These are phyloP conservation scores for Ceratobasidium sp. DNA, from an alignment of 1,284 basidiomycete genomes.

Conservation along the genomic window DNA sequence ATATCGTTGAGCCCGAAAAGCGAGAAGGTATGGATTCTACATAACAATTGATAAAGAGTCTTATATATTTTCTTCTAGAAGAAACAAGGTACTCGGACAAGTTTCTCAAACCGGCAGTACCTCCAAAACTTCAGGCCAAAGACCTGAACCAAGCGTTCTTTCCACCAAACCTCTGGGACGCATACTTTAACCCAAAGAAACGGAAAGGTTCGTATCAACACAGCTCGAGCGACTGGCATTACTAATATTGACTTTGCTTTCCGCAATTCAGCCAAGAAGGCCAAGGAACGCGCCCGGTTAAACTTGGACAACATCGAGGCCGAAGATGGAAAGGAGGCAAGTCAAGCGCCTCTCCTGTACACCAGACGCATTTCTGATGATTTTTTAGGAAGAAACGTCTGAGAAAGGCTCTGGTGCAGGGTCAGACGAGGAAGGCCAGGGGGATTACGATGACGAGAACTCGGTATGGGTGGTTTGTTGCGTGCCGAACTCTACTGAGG, in stretches of 20 bases:
- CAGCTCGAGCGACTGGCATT: neutral
- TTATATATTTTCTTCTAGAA: constrained; percentile 59
- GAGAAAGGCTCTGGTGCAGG: constrained; percentile 45
- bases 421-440: constrained; percentile 67
- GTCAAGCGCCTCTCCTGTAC: constrained; percentile 1
- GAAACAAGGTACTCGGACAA: constrained; percentile 82
- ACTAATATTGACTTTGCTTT: neutral
- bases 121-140: constrained; percentile 69
- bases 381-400: constrained; percentile 20
- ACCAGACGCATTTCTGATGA: neutral
- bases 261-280: constrained; percentile 54
- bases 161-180: constrained; percentile 76
- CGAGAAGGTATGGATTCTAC: constrained; percentile 63
- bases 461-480: constrained; percentile 55
- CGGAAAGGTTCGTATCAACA: constrained; percentile 61
- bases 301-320: constrained; percentile 46
- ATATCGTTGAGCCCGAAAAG: constrained; percentile 74
- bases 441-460: constrained; percentile 85
- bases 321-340: constrained; percentile 42
- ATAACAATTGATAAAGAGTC: neutral
- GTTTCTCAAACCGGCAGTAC: constrained; percentile 67
- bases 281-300: constrained; percentile 48
- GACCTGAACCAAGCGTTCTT: constrained; percentile 80
- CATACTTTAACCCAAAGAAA: constrained; percentile 77
- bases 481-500: neutral